Evolutionary conservation across 768 basidiomycete genomes (phyloP).

Genomic region (Pulveroboletus frians): DNA sequence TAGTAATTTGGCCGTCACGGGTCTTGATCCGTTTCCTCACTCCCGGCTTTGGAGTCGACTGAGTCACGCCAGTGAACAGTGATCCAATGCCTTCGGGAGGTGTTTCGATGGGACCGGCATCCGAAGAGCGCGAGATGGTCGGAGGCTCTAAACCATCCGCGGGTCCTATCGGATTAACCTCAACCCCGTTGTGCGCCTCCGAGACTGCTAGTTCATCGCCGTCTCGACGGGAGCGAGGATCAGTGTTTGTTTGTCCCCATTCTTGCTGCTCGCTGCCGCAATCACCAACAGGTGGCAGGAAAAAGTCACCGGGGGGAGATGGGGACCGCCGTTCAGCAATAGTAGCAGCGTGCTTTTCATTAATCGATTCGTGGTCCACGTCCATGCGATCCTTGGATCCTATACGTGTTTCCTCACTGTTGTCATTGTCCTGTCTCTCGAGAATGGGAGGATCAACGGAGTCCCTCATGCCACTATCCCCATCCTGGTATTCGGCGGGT

Average conservation of each 20-base stretch:
- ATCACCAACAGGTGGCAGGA: neutral
- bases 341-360: neutral
- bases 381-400: conserved; percentile 18
- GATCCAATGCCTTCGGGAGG: conserved; percentile 4
- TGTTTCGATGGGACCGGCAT: conserved; percentile 31
- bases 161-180: conserved; percentile 41
- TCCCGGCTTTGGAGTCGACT: conserved; percentile 28
- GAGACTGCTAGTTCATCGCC: neutral
- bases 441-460: neutral
- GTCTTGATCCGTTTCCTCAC: conserved; percentile 41
- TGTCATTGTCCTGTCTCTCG: conserved; percentile 2
- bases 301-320: neutral
- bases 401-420: conserved; percentile 18
- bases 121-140: conserved; percentile 1
- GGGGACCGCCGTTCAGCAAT: neutral
- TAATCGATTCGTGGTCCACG: conserved; percentile 4
- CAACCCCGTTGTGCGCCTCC: neutral
- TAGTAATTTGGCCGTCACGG: conserved; percentile 32
- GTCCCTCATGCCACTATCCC: conserved; percentile 9
- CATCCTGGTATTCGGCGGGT: neutral
- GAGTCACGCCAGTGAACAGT: conserved; percentile 1
- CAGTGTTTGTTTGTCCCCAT: conserved; percentile 15
- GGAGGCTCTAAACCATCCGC: conserved; percentile 33
- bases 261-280: neutral
- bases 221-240: neutral